These are phyloP conservation scores for Asterella californica DNA, from an alignment of 225 moss, liverwort and hornwort genomes.

Conservation along the genomic window DNA sequence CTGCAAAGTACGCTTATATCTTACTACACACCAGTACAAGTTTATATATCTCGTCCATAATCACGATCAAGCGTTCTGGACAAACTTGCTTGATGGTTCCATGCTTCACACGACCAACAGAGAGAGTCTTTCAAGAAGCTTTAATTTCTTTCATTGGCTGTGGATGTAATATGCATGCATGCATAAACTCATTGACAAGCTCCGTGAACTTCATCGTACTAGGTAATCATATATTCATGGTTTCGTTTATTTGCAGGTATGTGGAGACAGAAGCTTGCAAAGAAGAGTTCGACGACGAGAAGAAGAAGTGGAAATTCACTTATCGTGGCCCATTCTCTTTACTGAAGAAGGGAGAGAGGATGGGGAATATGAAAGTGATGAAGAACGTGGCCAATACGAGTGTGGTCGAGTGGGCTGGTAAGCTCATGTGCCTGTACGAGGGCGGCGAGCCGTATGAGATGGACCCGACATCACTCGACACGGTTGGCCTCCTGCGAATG, in stretches of 20 bases:
- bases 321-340: slow-evolving; percentile 40
- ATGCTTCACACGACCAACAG: too few species aligned
- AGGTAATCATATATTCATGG: too few species aligned
- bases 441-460: slow-evolving; percentile 34
- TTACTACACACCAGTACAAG: too few species aligned
- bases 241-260: slow-evolving; percentile 28
- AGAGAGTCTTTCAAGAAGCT: too few species aligned
- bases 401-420: slow-evolving; percentile 37
- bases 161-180: too few species aligned
- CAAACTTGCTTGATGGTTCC: too few species aligned
- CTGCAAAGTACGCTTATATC: slow-evolving; percentile 28
- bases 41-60: too few species aligned
- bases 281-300: slow-evolving; percentile 38
- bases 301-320: slow-evolving; percentile 36
- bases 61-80: too few species aligned
- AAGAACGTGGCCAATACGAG: slow-evolving; percentile 47
- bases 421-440: slow-evolving; percentile 33
- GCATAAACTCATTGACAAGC: too few species aligned
- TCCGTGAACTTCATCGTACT: too few species aligned
- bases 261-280: slow-evolving; percentile 32
- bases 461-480: slow-evolving; percentile 30
- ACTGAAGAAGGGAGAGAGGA: slow-evolving; percentile 26
- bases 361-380: slow-evolving; percentile 38
- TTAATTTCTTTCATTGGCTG: too few species aligned
- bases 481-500: slow-evolving; percentile 27